A percentile compares a stretch with the other conserved stretches of the same genome.
Evolutionary conservation across 1,284 basidiomycete genomes (phyloP).

Genomic region (Rhodotorula sp.): DNA sequence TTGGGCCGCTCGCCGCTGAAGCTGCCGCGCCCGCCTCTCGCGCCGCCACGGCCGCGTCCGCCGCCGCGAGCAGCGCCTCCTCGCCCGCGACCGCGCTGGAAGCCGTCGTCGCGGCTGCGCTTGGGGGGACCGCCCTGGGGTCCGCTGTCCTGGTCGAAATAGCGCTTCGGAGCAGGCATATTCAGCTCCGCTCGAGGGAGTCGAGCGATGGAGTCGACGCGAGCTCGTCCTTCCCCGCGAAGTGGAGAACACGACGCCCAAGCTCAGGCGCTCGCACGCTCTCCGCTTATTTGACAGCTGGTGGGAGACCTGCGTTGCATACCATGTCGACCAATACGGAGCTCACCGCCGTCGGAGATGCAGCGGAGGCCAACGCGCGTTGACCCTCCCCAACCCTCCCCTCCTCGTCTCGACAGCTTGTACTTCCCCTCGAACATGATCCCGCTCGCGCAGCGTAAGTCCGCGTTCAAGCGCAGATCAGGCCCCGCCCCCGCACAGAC

Average conservation of each 20-base stretch:
- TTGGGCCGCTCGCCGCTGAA: constrained; percentile 22
- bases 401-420: too few species aligned
- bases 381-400: too few species aligned
- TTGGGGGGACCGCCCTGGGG: constrained; percentile 3
- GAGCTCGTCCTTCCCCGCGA: neutral
- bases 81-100: constrained; percentile 9
- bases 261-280: neutral
- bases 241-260: neutral
- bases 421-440: too few species aligned
- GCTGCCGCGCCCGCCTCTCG: constrained; percentile 4
- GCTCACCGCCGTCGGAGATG: too few species aligned
- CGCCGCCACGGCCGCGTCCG: constrained; percentile 14
- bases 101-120: constrained; percentile 16
- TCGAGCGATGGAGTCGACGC: neutral
- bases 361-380: too few species aligned
- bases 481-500: too few species aligned
- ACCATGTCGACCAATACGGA: too few species aligned
- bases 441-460: too few species aligned
- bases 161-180: constrained; percentile 38
- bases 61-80: constrained; percentile 7
- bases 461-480: too few species aligned
- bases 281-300: too few species aligned
- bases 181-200: neutral
- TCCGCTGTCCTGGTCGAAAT: constrained; percentile 31
- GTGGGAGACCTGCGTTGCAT: too few species aligned